Base-by-base conservation (phyloP, 2,329 filamentous ascomycete species). In the Aspergillus nomiae region DNA sequence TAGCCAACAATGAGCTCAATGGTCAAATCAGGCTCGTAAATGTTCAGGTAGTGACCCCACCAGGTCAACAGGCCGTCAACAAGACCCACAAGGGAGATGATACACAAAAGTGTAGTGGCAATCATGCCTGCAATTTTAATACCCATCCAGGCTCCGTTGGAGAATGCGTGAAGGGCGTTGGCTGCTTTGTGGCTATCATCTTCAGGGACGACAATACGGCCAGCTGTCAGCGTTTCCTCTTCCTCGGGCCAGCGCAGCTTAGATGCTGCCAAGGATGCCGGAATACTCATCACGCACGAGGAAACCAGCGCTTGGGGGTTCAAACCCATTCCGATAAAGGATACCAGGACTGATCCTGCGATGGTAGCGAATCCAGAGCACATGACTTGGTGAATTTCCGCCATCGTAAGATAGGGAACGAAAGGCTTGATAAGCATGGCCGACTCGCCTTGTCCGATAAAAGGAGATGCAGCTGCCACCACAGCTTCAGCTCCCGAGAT, bases 251-350 rank as follows among this genome's bases (percentile, higher is more conserved):
- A 97, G 62, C 94, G 90, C 71, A 97, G 85, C 81, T 97, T 97
- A 67, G 91, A 94, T 65, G 95, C 89, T 57, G 93, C 93, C 16
- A 97, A 85, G 4, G 92, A 96, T 1, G 93, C 93, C 0, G 94
- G 94, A 67, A 97, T 97, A 71, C 90, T 94, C 94, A 97, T 97
- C 76, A 97, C 93, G 75, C 93, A 97, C 9, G 91, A 94, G 2
- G 92, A 96, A 32, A 97, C 90, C 54, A 97, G 84, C 3, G 92
- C 93, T 76, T 96, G 90, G 0, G 91, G 84, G 76, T 93, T 95
- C 60, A 97, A 84, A 46, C 93, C 93, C 71, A 97, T 87, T 32
- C 84, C 82, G 66, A 97, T 94, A 78, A 96, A 97, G 16, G 91
- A 91, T 32, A 95, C 90, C 43, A 97, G 82, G 14, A 96, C 92